Base-by-base conservation (phyloP, 176 grass and related monocot genomes). In the Areca catechu region DNA sequence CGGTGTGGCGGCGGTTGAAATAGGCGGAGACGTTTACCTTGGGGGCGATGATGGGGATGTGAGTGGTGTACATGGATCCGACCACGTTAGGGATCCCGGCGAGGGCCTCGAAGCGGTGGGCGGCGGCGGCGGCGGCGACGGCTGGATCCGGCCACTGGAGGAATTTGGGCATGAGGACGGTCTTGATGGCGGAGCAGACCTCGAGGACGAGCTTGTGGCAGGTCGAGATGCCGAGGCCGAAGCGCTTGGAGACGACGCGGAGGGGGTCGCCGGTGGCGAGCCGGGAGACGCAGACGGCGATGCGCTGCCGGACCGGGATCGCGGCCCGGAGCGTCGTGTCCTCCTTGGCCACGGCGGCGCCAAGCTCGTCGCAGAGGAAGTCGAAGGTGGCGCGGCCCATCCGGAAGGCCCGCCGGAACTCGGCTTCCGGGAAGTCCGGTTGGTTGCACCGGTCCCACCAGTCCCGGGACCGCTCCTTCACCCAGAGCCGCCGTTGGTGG, bases 141-240 rank as follows among this genome's bases (percentile, higher is more conserved):
- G 34, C 37, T 10, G 30, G n/a, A 3, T 62, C 60, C 19, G 60
- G 60, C 60, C 60, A 62, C 12, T 17, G 19, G 18, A 62, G 18
- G 9, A 5, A 16, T 43, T 43, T 18, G 34, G 9, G 34, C 60
- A 62, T 62, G 19, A 62, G 19, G 18, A 62, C 60, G 60, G 15
- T 16, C 16, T 43, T 18, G 60, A 62, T 49, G 60, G 60, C 60
- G 4, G 34, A 2, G 60, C 60, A 62, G 30, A 62, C 60, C 20
- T 62, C 60, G 34, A 62, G 60, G 34, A 62, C 60, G 60, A 62
- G 16, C 60, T 62, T 62, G 60, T 62, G 60, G 60, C 60, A 62
- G 19, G 60, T 62, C 30, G 60, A 62, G 34, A 62, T 62, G 30
- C 60, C 60, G 60, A 62, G 60, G 60, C 60, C 60, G 12, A 62